Evolutionary conservation across 257 asterid genomes (phyloP).

Genomic region (Solanum pimpinellifolium): DNA sequence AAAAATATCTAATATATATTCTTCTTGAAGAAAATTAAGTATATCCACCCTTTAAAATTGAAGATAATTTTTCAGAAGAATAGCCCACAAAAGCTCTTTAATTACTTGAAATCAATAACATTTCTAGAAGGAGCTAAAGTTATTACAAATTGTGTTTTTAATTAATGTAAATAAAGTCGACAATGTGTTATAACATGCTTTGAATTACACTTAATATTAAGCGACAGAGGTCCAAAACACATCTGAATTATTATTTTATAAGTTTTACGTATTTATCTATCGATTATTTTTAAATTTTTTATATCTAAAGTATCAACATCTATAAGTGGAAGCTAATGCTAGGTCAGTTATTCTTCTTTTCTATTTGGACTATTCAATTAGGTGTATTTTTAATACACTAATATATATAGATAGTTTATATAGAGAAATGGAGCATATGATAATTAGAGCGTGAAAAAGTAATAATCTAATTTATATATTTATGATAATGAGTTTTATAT

Average conservation of each 20-base stretch:
- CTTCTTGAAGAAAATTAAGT: background rate
- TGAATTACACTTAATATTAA: background rate
- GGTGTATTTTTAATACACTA: too few relatives aligned
- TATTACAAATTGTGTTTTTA: background rate
- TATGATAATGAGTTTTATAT: background rate
- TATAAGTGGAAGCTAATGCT: too few relatives aligned
- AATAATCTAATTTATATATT: too few relatives aligned
- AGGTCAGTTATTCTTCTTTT: background rate
- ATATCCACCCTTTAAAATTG: background rate
- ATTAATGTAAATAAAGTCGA: background rate
- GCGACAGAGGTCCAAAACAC: too few relatives aligned
- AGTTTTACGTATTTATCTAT: too few relatives aligned
- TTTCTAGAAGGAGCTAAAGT: background rate
- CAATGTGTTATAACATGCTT: background rate
- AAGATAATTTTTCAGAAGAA: background rate
- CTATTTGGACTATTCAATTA: background rate
- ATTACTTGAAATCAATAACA: background rate
- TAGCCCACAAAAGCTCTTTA: background rate
- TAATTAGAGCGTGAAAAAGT: too few relatives aligned
- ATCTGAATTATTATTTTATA: too few relatives aligned
- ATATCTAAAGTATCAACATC: background rate
- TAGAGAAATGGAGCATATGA: too few relatives aligned
- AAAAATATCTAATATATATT: too few relatives aligned
- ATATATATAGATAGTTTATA: too few relatives aligned
- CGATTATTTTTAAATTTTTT: fast-evolving